phyloP scores from a whole-genome alignment of 106 monocot genomes.

The Ottelia alismoides region DNA sequence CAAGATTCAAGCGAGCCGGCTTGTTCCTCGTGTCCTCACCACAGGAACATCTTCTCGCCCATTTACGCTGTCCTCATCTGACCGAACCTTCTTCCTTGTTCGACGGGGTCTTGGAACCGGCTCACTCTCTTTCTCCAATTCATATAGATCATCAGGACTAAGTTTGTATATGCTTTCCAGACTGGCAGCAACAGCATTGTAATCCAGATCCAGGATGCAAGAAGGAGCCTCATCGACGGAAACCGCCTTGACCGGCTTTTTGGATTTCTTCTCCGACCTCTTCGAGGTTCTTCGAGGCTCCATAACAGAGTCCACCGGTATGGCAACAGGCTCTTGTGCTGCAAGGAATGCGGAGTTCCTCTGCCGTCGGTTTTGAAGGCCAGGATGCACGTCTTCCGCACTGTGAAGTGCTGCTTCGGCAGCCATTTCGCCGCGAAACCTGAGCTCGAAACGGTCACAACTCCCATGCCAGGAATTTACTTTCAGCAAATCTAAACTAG shows the following conservation, averaged over 20 bases:
- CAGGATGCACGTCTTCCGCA: constrained; percentile 10
- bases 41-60: constrained; percentile 9
- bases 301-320: constrained; percentile 8
- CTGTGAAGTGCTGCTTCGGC: constrained; percentile 7
- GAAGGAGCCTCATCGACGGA: constrained; percentile 7
- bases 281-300: constrained; percentile 3
- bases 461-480: constrained; percentile 59
- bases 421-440: constrained; percentile 5
- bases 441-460: constrained; percentile 30
- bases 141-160: constrained; percentile 51
- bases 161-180: constrained; percentile 91
- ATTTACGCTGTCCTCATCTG: too few species aligned
- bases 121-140: constrained; percentile 10
- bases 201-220: constrained; percentile 36
- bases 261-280: constrained; percentile 11
- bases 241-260: constrained; percentile 19
- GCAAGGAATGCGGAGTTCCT: constrained; percentile 13
- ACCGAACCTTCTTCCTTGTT: too few species aligned
- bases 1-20: constrained; percentile 35
- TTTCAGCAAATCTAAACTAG: too few species aligned
- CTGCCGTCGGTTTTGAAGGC: constrained; percentile 26
- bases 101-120: background rate
- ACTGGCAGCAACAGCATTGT: constrained; percentile 62
- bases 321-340: constrained; percentile 12
- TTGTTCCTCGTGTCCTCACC: constrained; percentile 38